phyloP scores from a whole-genome alignment of 1,284 basidiomycete species.

The Entoloma clypeatum region DNA sequence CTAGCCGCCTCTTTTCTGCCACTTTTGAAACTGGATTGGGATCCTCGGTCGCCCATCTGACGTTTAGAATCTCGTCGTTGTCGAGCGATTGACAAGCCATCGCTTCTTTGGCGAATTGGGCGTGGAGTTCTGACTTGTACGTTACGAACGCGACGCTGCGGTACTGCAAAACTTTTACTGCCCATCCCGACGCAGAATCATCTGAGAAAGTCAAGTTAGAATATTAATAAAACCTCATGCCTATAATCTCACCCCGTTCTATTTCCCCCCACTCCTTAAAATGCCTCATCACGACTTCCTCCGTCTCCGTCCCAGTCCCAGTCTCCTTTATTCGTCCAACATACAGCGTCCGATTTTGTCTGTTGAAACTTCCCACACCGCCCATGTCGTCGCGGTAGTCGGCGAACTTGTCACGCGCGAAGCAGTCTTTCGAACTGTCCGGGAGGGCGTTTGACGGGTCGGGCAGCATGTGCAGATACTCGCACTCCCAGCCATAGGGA shows the following conservation, averaged over 20 bases:
- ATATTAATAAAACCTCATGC: neutral
- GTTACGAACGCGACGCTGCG: constrained; percentile 97
- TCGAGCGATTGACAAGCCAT: constrained; percentile 99
- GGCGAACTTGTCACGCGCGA: constrained; percentile 94
- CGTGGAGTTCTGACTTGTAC: constrained; percentile 81
- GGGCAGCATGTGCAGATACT: constrained; percentile 88
- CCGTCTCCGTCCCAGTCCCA: constrained; percentile 82
- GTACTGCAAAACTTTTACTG: constrained; percentile 89
- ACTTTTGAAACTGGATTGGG: constrained; percentile 89
- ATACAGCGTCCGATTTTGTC: constrained; percentile 93
- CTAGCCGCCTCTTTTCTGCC: constrained; percentile 77
- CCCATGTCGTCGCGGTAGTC: constrained; percentile 99
- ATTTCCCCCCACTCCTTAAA: constrained; percentile 99
- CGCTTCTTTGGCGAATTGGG: constrained; percentile 97
- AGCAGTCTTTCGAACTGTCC: constrained; percentile 94
- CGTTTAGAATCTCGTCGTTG: constrained; percentile 96
- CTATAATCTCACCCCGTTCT: constrained; percentile 62
- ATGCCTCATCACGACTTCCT: constrained; percentile 86
- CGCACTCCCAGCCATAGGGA: constrained; percentile 96
- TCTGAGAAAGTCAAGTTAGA: constrained; percentile 18
- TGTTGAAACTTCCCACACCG: constrained; percentile 93
- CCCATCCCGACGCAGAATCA: constrained; percentile 28
- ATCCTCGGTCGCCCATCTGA: constrained; percentile 96
- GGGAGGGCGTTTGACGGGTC: constrained; percentile 68
- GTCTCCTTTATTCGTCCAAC: constrained; percentile 93